Evolutionary conservation across 176 grass and related monocot genomes (phyloP), one percentile per base, ranked within the genome.

Genomic region (Musa beccarii): DNA sequence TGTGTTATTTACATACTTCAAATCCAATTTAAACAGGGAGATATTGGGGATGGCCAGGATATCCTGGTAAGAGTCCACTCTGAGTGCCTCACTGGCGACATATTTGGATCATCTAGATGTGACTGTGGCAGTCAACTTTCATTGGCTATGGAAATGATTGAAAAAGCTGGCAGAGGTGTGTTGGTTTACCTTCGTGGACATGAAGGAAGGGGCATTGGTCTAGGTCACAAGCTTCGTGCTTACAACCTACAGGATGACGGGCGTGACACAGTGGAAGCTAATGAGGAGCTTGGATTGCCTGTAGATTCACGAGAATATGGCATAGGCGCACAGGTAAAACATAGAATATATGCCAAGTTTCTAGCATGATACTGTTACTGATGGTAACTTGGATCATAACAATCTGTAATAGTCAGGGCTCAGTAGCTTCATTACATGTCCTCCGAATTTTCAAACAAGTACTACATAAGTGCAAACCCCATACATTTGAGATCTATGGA

Each of bases 221-320:
- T 98, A 26, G 95, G 95, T 77, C 95, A 98, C 88, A 93, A 98
- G 80, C 90, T 98, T 53, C 90, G 90, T 53, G 90, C 95, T 17
- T 98, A 98, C 81, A 98, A 93, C 77, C 84, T 98, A 66, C 90
- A 93, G 79, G 95, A 98, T 75, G 82, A 85, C 64, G 95, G 95
- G 10, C 68, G 91, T 0, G 95, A 94, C 74, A 98, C 95, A 76
- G 95, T 98, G 0, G 95, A 98, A 87, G 95, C 95, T 80, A 98
- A 98, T 72, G 85, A 91, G 86, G 90, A 98, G 34, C 75, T 98
- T 56, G 95, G 95, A 14, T 78, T 98, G 72, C 95, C 90, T 52
- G 88, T 86, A 49, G 95, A 98, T 74, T 93, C 95, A 1, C 84
- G 88, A 59, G 95, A 98, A 54, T 98, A 98, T 4, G 88, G 90